Conservation (phyloP, 2,329 filamentous ascomycete genomes). For the Aspergillus udagawae region DNA sequence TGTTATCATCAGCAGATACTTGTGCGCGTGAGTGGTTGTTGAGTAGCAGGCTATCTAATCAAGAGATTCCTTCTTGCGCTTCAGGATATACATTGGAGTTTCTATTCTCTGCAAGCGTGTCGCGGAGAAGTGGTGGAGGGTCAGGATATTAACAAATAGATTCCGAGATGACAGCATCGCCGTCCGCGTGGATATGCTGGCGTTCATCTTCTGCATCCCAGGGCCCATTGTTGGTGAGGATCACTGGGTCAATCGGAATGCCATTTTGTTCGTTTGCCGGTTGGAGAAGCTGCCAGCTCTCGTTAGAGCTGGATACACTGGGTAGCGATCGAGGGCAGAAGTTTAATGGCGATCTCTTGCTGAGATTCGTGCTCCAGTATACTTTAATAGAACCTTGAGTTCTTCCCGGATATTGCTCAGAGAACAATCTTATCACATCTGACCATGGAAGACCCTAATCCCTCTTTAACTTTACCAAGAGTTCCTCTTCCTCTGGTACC, state of each 20-base stretch:
- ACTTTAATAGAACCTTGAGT: too few species aligned
- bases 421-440: too few species aligned
- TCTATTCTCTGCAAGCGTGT: not conserved
- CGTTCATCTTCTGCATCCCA: conserved; percentile 1
- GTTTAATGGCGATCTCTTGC: too few species aligned
- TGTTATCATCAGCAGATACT: conserved; percentile 1
- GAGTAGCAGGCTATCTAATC: not conserved
- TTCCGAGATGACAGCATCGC: not conserved
- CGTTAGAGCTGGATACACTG: conserved; percentile 3
- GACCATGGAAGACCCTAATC: too few species aligned
- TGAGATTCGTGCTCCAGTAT: not conserved
- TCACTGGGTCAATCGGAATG: conserved; percentile 5
- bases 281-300: conserved; percentile 1
- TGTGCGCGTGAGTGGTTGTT: not conserved
- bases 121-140: not conserved
- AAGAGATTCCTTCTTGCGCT: not conserved
- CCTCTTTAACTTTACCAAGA: too few species aligned
- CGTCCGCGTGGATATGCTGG: conserved; percentile 1
- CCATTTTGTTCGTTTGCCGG: not conserved
- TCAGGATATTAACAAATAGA: conserved; percentile 9
- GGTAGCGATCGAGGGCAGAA: too few species aligned
- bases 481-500: too few species aligned
- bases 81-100: conserved; percentile 1
- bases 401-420: too few species aligned
- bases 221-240: conserved; percentile 4